phyloP scores from a whole-genome alignment of 164 flowering plant genomes.

The Aristolochia californica region DNA sequence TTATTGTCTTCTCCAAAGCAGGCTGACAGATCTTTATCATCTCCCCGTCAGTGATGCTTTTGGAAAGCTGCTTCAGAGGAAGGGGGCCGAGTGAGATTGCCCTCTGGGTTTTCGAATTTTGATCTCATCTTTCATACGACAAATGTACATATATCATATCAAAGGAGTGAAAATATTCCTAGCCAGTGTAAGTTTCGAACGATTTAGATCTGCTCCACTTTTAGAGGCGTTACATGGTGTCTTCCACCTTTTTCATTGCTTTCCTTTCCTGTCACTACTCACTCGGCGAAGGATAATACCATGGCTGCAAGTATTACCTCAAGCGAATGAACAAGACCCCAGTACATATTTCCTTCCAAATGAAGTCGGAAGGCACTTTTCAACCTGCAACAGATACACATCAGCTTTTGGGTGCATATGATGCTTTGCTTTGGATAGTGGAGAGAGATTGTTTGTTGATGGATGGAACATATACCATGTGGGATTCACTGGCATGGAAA shows the following conservation, averaged over 20 bases:
- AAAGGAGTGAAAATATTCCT: too few species aligned
- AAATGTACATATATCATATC: too few species aligned
- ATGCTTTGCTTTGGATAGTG: slow-evolving; percentile 38
- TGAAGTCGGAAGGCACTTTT: slow-evolving; percentile 18
- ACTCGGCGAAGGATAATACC: not conserved
- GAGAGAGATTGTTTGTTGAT: slow-evolving; percentile 22
- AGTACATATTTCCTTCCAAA: slow-evolving; percentile 1
- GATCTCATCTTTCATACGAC: too few species aligned
- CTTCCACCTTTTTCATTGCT: not conserved
- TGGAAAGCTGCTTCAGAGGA: too few species aligned
- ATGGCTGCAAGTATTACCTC: not conserved
- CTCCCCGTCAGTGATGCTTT: too few species aligned
- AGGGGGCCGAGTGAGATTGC: too few species aligned
- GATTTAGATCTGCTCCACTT: not conserved
- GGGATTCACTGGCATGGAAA: slow-evolving; percentile 21
- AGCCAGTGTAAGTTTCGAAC: not conserved
- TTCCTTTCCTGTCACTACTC: not conserved
- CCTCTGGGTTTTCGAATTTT: not conserved
- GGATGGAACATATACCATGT: slow-evolving; percentile 48
- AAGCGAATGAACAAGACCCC: not conserved
- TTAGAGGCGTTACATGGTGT: too few species aligned
- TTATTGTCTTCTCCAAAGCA: too few species aligned
- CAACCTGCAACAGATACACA: slow-evolving; percentile 16
- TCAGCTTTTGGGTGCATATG: slow-evolving; percentile 39
- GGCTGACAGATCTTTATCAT: too few species aligned